These are phyloP conservation scores for Clonostachys chloroleuca DNA, from an alignment of 2,329 filamentous ascomycete genomes.

Conservation along the genomic window DNA sequence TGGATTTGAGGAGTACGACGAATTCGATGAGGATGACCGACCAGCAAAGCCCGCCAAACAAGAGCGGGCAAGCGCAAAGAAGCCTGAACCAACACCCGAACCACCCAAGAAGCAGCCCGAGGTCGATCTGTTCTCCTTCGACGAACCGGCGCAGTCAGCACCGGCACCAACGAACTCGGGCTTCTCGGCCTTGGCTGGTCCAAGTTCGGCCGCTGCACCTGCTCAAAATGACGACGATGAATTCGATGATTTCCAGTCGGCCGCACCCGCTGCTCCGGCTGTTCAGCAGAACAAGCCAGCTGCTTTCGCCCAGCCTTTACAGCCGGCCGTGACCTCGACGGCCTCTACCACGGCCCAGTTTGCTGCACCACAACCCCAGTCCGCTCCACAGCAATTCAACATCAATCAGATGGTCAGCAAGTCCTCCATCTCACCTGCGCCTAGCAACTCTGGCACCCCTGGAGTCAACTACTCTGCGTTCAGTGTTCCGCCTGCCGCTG, in stretches of 20 bases:
- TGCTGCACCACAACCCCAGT: slow-evolving; percentile 78
- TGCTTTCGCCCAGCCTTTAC: slow-evolving; percentile 33
- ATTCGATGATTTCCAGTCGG: slow-evolving; percentile 97
- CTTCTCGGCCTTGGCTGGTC: slow-evolving; percentile 35
- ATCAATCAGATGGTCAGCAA: slow-evolving; percentile 76
- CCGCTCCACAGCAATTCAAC: slow-evolving; percentile 75
- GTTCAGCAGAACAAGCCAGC: slow-evolving; percentile 11
- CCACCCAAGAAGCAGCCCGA: slow-evolving; percentile 84
- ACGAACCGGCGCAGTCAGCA: slow-evolving; percentile 60
- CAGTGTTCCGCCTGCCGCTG: slow-evolving; percentile 21
- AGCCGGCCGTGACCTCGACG: slow-evolving; percentile 42
- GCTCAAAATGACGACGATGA: slow-evolving; percentile 75
- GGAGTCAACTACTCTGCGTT: slow-evolving; percentile 63
- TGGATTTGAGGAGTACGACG: slow-evolving; percentile 94
- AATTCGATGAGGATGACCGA: slow-evolving; percentile 74
- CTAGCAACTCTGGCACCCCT: slow-evolving; percentile 49
- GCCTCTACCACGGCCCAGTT: slow-evolving; percentile 61
- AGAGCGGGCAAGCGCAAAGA: slow-evolving; percentile 27
- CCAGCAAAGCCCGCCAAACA: slow-evolving; percentile 35
- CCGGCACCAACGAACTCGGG: slow-evolving; percentile 37
- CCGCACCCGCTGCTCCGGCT: slow-evolving; percentile 52
- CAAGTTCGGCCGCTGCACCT: slow-evolving; percentile 17
- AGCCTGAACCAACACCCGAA: slow-evolving; percentile 44
- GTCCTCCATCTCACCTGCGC: slow-evolving; percentile 73
- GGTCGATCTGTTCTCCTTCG: slow-evolving; percentile 88